Percentiles rank a stretch among this genome's conserved stretches.
Evolutionary conservation across 2,329 filamentous ascomycete genomes (phyloP).

Genomic region (Colletotrichum tanaceti): DNA sequence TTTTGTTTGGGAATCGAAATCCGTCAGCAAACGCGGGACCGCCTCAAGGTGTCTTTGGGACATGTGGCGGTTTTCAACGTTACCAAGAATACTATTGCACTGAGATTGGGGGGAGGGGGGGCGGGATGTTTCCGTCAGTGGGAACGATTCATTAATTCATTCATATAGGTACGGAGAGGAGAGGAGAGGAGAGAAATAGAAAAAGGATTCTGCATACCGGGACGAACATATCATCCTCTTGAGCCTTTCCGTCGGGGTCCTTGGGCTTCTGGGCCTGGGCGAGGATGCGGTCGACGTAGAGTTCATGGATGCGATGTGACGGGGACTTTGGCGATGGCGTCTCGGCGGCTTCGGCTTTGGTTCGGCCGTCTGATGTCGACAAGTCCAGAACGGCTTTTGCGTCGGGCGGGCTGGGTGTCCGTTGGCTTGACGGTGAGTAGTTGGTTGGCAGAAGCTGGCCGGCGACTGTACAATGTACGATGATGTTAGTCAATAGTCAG

Average conservation of each 20-base stretch:
- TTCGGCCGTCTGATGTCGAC: not conserved
- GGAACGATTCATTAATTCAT: too few species aligned
- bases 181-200: too few species aligned
- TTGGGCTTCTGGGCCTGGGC: constrained; percentile 35
- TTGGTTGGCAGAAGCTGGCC: constrained; percentile 36
- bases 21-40: constrained; percentile 10
- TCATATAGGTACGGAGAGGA: fast-evolving
- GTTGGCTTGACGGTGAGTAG: constrained; percentile 12
- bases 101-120: constrained; percentile 28
- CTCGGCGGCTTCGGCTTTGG: not conserved
- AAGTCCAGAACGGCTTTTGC: constrained; percentile 27
- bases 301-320: constrained; percentile 41
- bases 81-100: constrained; percentile 48
- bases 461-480: constrained; percentile 31
- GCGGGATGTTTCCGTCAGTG: not conserved
- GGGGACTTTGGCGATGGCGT: not conserved
- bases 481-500: not conserved
- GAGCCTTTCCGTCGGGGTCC: constrained; percentile 10
- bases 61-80: not conserved
- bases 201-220: constrained; percentile 44
- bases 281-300: constrained; percentile 47
- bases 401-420: constrained; percentile 5
- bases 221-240: constrained; percentile 43
- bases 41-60: not conserved
- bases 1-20: constrained; percentile 28